These are phyloP conservation scores for Umbelopsis sp. DNA, from an alignment of 192 early-diverging fungal species.

Conservation along the genomic window DNA sequence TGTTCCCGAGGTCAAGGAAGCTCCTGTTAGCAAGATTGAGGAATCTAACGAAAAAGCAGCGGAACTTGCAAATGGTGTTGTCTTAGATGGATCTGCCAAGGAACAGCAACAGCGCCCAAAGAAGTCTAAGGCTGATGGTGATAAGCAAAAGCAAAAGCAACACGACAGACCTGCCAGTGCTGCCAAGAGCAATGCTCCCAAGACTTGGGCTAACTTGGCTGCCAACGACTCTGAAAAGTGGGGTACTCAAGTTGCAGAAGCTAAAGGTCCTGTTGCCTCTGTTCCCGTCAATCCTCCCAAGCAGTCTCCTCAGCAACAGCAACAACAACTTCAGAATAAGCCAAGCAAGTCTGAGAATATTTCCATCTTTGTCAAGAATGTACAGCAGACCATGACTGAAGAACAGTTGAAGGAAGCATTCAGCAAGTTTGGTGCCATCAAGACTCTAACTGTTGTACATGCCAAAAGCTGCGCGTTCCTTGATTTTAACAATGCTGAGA, in stretches of 20 bases:
- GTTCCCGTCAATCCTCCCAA: conserved; percentile 6
- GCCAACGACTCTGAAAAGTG: conserved; percentile 47
- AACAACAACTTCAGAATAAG: conserved; percentile 1
- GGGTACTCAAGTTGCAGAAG: conserved; percentile 23
- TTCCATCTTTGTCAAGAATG: conserved; percentile 42
- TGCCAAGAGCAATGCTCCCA: conserved; percentile 52
- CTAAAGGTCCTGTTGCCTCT: conserved; percentile 13
- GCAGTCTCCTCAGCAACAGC: conserved; percentile 11
- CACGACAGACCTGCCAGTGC: conserved; percentile 32
- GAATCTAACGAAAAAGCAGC: conserved; percentile 7
- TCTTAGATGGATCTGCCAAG: conserved; percentile 19
- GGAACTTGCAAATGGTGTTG: conserved; percentile 21
- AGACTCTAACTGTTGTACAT: conserved; percentile 23
- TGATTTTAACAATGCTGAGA: conserved; percentile 37
- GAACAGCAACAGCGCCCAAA: conserved; percentile 24
- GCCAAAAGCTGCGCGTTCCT: conserved; percentile 38
- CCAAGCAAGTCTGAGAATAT: not conserved
- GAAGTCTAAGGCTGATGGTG: conserved; percentile 39
- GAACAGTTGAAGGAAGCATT: conserved; percentile 42
- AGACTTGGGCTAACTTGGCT: conserved; percentile 79
- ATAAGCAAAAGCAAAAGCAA: conserved; percentile 43
- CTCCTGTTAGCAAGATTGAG: conserved; percentile 43
- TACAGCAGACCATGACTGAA: conserved; percentile 32
- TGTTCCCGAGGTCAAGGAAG: conserved; percentile 28
- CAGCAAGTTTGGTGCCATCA: conserved; percentile 39